These are phyloP conservation scores for Ganoderma sp. DNA, from an alignment of 1,284 basidiomycete species.

Conservation along the genomic window DNA sequence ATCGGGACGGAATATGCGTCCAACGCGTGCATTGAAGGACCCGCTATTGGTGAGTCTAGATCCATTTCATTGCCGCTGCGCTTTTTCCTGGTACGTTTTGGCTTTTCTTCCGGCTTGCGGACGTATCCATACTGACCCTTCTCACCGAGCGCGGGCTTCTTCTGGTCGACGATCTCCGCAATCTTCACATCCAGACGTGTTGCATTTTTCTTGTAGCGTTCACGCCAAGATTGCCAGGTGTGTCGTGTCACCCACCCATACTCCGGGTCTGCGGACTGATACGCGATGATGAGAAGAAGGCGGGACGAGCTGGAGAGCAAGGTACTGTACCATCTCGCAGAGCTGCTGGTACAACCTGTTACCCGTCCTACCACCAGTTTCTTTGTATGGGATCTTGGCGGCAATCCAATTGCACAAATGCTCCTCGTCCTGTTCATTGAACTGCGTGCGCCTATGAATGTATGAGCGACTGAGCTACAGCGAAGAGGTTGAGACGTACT, in stretches of 20 bases:
- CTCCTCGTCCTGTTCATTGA: slow-evolving; percentile 74
- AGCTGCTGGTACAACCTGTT: slow-evolving; percentile 78
- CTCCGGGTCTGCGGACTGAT: slow-evolving; percentile 65
- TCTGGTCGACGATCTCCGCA: slow-evolving; percentile 66
- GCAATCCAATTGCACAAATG: slow-evolving; percentile 79
- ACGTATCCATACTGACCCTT: slow-evolving; percentile 81
- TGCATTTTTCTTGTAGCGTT: slow-evolving; percentile 82
- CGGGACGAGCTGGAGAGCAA: slow-evolving; percentile 1
- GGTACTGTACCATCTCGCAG: slow-evolving; percentile 55
- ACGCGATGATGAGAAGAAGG: background rate
- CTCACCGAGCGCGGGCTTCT: slow-evolving; percentile 67
- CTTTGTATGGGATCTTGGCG: slow-evolving; percentile 77
- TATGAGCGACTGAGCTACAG: slow-evolving; percentile 3
- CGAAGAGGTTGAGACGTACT: slow-evolving; percentile 54
- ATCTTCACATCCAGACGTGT: slow-evolving; percentile 68
- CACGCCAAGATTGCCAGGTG: slow-evolving; percentile 87
- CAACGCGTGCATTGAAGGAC: slow-evolving; percentile 32
- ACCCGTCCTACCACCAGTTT: slow-evolving; percentile 77
- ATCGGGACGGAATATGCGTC: slow-evolving; percentile 33
- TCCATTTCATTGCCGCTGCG: slow-evolving; percentile 30
- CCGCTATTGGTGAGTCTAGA: slow-evolving; percentile 25
- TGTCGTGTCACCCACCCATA: slow-evolving; percentile 81
- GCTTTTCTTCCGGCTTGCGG: slow-evolving; percentile 69
- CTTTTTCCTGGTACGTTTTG: slow-evolving; percentile 61
- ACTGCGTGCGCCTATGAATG: slow-evolving; percentile 67